Evolutionary conservation across 805 yeast genomes (phyloP), one percentile per base, ranked within the genome.

Genomic region (Saturnispora serradocipensis): DNA sequence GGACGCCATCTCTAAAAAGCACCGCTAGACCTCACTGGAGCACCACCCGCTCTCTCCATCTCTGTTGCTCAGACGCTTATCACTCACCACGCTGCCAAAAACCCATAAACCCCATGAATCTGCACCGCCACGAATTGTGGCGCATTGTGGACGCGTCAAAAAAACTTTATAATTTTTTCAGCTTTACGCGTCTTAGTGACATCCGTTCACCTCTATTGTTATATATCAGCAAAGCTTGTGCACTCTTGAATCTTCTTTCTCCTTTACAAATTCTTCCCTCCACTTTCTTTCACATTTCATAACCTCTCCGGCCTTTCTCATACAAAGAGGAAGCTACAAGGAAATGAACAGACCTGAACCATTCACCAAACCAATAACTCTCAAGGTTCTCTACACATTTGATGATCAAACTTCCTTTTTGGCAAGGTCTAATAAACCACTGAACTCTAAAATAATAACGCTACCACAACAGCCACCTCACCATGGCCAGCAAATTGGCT

Each of bases 321-420:
- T 18, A 2, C 24, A 38, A 25, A 25, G 15, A 7, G 24, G 6
- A 38, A 38, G 20, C 24, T 16, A 16, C 15, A 18, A 18, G 5
- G 24, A 13, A 8, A 34, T 28, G 46, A 43, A 24, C 25, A 18
- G 25, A 11, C 42, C 42, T 38, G 43, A 25, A 59, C 25, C 58
- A 56, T 47, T 59, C 51, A 55, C 62, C 18, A 64, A 62, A 48
- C 55, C 55, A 45, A 63, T 67, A 43, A 59, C 58, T 11, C 56
- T 67, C 44, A 73, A 73, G 55, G 67, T 73, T 13, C 58, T 73
- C 16, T 73, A 73, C 57, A 67, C 75, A 2, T 61, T 72, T 40
- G 78, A 73, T 53, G 70, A 66, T 57, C 64, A 64, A 47, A 72
- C 74, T 3, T 70, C 72, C 34, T 73, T 70, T 50, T 60, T 73